phyloP scores from a whole-genome alignment of 176 grass and related monocot species.

The Musa troglodytarum region DNA sequence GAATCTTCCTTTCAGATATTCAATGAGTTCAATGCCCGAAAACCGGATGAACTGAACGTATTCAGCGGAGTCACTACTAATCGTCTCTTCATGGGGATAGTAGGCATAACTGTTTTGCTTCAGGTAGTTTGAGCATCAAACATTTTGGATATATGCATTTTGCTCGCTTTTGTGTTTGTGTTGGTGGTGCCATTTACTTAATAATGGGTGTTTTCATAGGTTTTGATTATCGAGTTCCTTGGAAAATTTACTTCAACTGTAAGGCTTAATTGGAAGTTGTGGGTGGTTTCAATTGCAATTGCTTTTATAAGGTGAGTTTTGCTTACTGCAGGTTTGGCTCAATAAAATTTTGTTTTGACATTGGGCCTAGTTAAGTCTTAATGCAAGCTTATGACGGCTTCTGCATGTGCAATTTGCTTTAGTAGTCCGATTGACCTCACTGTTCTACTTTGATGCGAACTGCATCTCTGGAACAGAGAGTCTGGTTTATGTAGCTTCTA shows the following conservation, averaged over 20 bases:
- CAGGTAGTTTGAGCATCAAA: conserved; percentile 38
- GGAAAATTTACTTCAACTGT: conserved; percentile 75
- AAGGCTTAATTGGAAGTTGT: conserved; percentile 71
- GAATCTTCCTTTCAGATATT: conserved; percentile 39
- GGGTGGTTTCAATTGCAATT: conserved; percentile 64
- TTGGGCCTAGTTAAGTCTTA: not conserved
- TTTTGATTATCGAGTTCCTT: conserved; percentile 84
- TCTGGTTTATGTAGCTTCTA: not conserved
- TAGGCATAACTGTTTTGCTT: conserved; percentile 50
- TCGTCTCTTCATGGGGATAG: conserved; percentile 58
- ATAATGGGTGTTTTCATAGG: conserved; percentile 17
- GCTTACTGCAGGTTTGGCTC: not conserved
- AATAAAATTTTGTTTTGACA: too few relatives aligned
- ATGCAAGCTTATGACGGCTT: not conserved
- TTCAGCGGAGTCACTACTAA: conserved; percentile 65
- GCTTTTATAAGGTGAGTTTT: conserved; percentile 3
- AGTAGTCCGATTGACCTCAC: too few relatives aligned
- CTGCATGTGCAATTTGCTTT: not conserved
- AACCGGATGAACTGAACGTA: conserved; percentile 77
- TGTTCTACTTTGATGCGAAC: too few relatives aligned
- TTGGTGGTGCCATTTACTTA: too few relatives aligned
- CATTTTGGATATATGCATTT: too few relatives aligned
- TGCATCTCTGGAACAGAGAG: not conserved
- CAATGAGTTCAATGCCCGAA: conserved; percentile 85
- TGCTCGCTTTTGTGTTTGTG: too few relatives aligned